These are phyloP conservation scores for Leccinum longicurvipes DNA, from an alignment of 768 basidiomycete species.

Conservation along the genomic window DNA sequence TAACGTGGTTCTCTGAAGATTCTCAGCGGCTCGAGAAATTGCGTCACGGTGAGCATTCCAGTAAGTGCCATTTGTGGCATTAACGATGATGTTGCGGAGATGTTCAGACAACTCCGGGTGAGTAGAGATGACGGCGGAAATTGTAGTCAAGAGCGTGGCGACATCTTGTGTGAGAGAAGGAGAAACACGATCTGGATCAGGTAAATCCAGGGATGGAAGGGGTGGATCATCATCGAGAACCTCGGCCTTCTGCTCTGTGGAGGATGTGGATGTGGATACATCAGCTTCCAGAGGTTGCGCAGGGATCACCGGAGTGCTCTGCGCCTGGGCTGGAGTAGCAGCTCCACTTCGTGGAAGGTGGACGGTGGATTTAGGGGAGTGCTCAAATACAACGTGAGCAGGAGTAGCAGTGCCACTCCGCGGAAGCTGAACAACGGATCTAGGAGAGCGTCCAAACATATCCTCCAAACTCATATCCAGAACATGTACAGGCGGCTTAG, in stretches of 20 bases:
- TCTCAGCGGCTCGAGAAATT: slow-evolving; percentile 55
- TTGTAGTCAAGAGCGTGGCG: slow-evolving; percentile 52
- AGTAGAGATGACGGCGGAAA: slow-evolving; percentile 52
- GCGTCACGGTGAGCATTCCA: slow-evolving; percentile 63
- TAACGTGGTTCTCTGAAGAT: slow-evolving; percentile 46
- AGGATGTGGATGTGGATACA: slow-evolving; percentile 1
- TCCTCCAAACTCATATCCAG: slow-evolving; percentile 37
- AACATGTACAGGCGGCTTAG: slow-evolving; percentile 64
- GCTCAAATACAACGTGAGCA: slow-evolving; percentile 16
- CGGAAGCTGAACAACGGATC: slow-evolving; percentile 14
- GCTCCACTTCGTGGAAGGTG: slow-evolving; percentile 18
- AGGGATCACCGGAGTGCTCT: slow-evolving; percentile 39
- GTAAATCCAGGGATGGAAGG: slow-evolving; percentile 43
- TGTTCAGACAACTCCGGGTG: slow-evolving; percentile 74
- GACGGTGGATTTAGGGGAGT: slow-evolving; percentile 2
- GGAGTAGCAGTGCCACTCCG: slow-evolving; percentile 25
- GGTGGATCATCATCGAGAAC: slow-evolving; percentile 43
- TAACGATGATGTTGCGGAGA: slow-evolving; percentile 59
- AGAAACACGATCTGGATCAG: slow-evolving; percentile 23
- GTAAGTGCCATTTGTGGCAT: slow-evolving; percentile 63
- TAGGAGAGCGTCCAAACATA: slow-evolving; percentile 19
- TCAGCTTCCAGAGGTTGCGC: slow-evolving; percentile 21
- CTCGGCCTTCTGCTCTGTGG: slow-evolving; percentile 11
- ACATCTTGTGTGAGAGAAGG: slow-evolving; percentile 63
- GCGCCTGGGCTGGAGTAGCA: slow-evolving; percentile 33